These are phyloP conservation scores for Penicillium psychrosexuale DNA, from an alignment of 2,329 filamentous ascomycete genomes.

Conservation along the genomic window DNA sequence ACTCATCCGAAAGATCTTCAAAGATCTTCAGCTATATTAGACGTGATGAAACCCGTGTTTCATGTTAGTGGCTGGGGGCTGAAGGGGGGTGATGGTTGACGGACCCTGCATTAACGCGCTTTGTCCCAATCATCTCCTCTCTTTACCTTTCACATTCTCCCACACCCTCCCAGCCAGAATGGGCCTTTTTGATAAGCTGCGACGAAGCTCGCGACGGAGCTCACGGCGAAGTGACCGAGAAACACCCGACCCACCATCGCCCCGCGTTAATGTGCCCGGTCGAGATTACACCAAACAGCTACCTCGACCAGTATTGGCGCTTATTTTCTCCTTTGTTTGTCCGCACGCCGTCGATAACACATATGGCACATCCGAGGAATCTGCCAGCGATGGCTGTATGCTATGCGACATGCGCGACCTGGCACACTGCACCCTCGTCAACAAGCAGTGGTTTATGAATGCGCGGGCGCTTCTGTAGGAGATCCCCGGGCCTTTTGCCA, in stretches of 20 bases:
- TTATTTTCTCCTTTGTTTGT: constrained; percentile 78
- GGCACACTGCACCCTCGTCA: constrained; percentile 72
- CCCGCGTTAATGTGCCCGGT: constrained; percentile 16
- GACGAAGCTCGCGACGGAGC: constrained; percentile 29
- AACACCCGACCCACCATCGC: constrained; percentile 20
- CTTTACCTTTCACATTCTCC: neutral
- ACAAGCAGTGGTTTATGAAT: constrained; percentile 65
- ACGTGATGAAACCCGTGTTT: neutral
- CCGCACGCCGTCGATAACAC: constrained; percentile 74
- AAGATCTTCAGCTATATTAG: neutral
- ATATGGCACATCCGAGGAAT: constrained; percentile 80
- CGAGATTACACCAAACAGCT: constrained; percentile 52
- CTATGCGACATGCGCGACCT: constrained; percentile 90
- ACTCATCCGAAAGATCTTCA: neutral
- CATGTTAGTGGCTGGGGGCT: neutral
- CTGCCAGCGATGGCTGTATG: constrained; percentile 78
- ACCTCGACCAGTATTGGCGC: constrained; percentile 66
- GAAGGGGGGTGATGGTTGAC: neutral
- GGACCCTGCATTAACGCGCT: constrained; percentile 11
- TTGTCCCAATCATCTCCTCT: constrained; percentile 3
- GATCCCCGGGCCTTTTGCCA: neutral
- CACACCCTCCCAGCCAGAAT: constrained; percentile 17
- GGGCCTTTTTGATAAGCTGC: constrained; percentile 33
- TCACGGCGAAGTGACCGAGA: constrained; percentile 25
- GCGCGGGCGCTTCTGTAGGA: constrained; percentile 63